A percentile compares a stretch with the other conserved stretches of the same genome.
Conservation (phyloP, 2,329 filamentous ascomycete genomes). For the Paraphoma chrysanthemicola region DNA sequence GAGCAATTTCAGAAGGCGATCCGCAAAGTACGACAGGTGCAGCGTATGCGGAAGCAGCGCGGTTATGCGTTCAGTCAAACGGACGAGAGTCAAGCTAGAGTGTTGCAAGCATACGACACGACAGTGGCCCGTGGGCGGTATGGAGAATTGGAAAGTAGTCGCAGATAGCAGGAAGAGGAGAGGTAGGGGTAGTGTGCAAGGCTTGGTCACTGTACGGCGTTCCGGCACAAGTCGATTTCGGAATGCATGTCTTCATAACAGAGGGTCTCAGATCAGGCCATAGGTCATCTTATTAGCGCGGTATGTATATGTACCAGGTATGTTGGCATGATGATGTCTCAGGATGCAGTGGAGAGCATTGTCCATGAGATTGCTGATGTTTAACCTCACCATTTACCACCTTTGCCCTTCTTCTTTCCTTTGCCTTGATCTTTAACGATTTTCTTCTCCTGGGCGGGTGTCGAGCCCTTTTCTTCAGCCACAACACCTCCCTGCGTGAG, state of each 20-base stretch:
- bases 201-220: background rate
- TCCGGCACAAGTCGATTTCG: background rate
- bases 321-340: no score
- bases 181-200: background rate
- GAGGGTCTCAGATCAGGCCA: background rate
- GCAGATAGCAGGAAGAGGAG: conserved; percentile 21
- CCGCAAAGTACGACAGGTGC: conserved; percentile 95
- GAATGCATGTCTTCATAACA: background rate
- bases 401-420: conserved; percentile 47
- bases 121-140: conserved; percentile 89
- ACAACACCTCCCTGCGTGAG: conserved; percentile 86
- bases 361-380: background rate
- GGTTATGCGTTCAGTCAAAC: conserved; percentile 98
- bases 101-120: conserved; percentile 97
- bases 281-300: background rate
- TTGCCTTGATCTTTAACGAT: conserved; percentile 40
- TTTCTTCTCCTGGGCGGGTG: conserved; percentile 41
- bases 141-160: conserved; percentile 85
- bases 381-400: conserved; percentile 34
- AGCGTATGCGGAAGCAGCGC: conserved; percentile 98
- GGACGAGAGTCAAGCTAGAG: conserved; percentile 92
- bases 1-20: conserved; percentile 99
- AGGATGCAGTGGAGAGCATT: no score
- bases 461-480: conserved; percentile 64
- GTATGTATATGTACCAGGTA: background rate